A percentile compares a stretch with the other conserved stretches of the same genome.
These are phyloP conservation scores for Ophiostoma triangulosporum DNA, from an alignment of 2,329 filamentous ascomycete genomes.

Conservation along the genomic window DNA sequence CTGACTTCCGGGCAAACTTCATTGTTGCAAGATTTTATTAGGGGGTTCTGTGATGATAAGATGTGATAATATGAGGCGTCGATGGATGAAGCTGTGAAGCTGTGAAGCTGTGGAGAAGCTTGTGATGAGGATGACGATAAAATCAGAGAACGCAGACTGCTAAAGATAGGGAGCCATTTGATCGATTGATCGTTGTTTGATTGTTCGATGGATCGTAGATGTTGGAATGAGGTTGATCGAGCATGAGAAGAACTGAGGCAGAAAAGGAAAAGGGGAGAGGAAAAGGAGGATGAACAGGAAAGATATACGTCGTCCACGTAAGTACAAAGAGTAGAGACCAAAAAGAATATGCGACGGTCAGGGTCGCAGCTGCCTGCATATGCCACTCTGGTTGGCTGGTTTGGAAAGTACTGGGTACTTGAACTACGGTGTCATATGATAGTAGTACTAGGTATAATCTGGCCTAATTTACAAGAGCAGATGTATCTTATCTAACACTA, in stretches of 20 bases:
- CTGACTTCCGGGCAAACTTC: conserved; percentile 26
- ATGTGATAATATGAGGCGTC: background rate
- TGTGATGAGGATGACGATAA: background rate
- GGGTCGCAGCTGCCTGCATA: conserved; percentile 8
- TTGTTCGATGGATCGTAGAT: background rate
- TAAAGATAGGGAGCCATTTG: background rate
- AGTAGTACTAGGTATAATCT: too few species aligned
- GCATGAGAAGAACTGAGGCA: background rate
- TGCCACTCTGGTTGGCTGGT: conserved; percentile 7
- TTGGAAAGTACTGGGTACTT: too few species aligned
- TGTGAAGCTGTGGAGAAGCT: background rate
- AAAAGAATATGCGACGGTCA: conserved; percentile 1
- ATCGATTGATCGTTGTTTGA: too few species aligned
- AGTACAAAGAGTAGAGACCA: background rate
- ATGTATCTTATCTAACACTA: too few species aligned
- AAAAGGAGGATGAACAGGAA: background rate
- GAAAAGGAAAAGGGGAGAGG: background rate
- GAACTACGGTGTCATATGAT: too few species aligned
- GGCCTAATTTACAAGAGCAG: too few species aligned
- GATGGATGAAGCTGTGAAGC: too few species aligned
- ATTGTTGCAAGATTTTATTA: conserved; percentile 12
- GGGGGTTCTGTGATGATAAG: background rate
- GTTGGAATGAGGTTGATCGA: background rate
- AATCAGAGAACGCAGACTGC: background rate
- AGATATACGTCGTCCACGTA: too few species aligned